These are phyloP conservation scores for Lactifluus volemus DNA, from an alignment of 768 basidiomycete genomes.

Conservation along the genomic window DNA sequence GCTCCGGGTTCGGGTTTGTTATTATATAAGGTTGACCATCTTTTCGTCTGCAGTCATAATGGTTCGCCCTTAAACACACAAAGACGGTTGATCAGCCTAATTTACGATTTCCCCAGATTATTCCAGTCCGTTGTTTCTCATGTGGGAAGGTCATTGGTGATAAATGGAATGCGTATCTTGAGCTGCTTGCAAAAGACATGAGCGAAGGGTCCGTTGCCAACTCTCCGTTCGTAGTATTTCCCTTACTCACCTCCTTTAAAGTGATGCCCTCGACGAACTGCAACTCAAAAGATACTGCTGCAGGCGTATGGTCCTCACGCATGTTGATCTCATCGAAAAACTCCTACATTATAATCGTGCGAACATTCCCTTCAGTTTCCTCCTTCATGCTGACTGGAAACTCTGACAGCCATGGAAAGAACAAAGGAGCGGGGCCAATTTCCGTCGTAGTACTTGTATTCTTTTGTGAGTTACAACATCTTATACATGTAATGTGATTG, in stretches of 20 bases:
- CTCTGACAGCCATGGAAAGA: slow-evolving; percentile 22
- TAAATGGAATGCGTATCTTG: slow-evolving; percentile 87
- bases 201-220: slow-evolving; percentile 69
- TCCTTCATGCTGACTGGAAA: background rate
- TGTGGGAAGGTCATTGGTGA: slow-evolving; percentile 97
- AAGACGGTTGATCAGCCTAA: background rate
- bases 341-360: slow-evolving; percentile 91
- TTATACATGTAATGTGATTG: background rate
- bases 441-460: background rate
- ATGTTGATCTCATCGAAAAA: slow-evolving; percentile 97
- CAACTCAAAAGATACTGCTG: slow-evolving; percentile 94
- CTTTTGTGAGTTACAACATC: background rate
- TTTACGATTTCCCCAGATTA: slow-evolving; percentile 52
- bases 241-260: slow-evolving; percentile 24
- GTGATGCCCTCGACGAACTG: slow-evolving; percentile 83
- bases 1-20: no score
- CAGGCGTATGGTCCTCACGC: slow-evolving; percentile 93
- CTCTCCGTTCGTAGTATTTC: background rate
- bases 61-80: background rate
- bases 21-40: background rate
- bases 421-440: slow-evolving; percentile 19
- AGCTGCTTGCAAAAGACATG: slow-evolving; percentile 69
- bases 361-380: slow-evolving; percentile 21
- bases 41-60: background rate
- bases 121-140: slow-evolving; percentile 92